Conservation (phyloP, 1,139 yeast species). For the Sugiyamaella grinbergsii region DNA sequence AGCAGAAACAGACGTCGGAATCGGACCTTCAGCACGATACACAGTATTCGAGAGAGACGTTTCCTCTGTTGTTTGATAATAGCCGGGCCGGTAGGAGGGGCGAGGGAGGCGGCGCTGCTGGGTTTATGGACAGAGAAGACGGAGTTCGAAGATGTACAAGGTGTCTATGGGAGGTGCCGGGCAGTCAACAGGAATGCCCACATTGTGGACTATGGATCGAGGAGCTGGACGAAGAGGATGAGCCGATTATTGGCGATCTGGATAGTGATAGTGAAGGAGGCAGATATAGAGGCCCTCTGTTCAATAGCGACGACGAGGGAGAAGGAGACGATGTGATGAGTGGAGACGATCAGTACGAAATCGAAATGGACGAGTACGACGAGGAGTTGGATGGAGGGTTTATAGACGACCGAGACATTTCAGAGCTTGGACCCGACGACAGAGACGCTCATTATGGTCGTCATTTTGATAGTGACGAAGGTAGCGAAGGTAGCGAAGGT, state of each 20-base stretch:
- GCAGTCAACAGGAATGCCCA: constrained; percentile 26
- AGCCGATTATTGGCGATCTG: constrained; percentile 15
- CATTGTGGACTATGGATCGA: constrained; percentile 29
- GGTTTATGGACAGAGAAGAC: constrained; percentile 34
- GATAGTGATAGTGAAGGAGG: constrained; percentile 8
- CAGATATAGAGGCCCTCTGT: constrained; percentile 7
- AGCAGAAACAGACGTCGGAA: constrained; percentile 23
- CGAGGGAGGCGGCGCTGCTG: constrained; percentile 15
- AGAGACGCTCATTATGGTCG: not conserved
- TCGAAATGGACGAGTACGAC: constrained; percentile 21
- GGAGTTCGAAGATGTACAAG: constrained; percentile 35
- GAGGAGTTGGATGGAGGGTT: constrained; percentile 25
- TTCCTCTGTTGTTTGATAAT: constrained; percentile 30
- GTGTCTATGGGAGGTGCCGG: constrained; percentile 37
- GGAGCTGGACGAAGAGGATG: constrained; percentile 23
- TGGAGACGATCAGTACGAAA: constrained; percentile 17
- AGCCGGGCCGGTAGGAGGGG: constrained; percentile 20
- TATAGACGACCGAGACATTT: constrained; percentile 16
- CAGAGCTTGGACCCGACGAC: constrained; percentile 16
- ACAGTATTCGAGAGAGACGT: constrained; percentile 25
- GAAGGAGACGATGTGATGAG: constrained; percentile 17
- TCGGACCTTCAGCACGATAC: constrained; percentile 31
- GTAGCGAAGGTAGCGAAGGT: not conserved
- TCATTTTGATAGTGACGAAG: constrained; percentile 3
- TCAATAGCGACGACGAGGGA: constrained; percentile 16